Conservation (phyloP, 2,329 filamentous ascomycete genomes). For the Ophiostoma quercus region DNA sequence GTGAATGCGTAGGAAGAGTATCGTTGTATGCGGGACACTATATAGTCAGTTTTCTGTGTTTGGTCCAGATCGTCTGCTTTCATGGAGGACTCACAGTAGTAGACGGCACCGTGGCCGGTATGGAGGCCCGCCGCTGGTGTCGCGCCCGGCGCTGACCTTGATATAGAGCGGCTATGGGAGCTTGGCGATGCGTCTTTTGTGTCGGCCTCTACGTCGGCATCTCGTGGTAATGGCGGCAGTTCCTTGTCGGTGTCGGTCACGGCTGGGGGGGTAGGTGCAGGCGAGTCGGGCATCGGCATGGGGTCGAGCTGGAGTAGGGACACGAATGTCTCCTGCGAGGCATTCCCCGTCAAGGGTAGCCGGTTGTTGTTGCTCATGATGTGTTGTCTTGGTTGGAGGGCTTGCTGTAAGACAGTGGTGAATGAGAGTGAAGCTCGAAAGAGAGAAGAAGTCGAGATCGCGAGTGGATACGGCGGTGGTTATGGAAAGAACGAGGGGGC, state of each 20-base stretch:
- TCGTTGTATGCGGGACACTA: constrained; percentile 72
- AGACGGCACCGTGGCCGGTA: constrained; percentile 61
- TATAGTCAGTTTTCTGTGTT: background rate
- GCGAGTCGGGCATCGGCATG: constrained; percentile 60
- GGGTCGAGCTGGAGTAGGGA: constrained; percentile 77
- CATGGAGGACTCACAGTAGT: constrained; percentile 32
- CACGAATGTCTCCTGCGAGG: constrained; percentile 52
- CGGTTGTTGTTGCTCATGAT: constrained; percentile 26
- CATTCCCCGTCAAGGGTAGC: constrained; percentile 33
- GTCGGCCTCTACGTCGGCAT: constrained; percentile 25
- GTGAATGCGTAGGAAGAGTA: constrained; percentile 85
- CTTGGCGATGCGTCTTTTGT: background rate
- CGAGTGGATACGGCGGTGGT: background rate
- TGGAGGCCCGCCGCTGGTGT: constrained; percentile 17
- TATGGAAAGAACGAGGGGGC: background rate
- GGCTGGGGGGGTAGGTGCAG: constrained; percentile 36
- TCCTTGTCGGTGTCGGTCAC: constrained; percentile 43
- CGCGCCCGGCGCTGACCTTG: constrained; percentile 29
- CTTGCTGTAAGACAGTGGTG: background rate
- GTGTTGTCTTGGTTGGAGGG: background rate
- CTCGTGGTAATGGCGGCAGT: constrained; percentile 37
- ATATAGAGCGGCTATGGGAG: constrained; percentile 18
- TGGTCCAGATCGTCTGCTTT: background rate
- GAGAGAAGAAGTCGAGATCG: background rate
- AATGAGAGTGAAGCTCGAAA: background rate